Evolutionary conservation across 2,329 filamentous ascomycete genomes (phyloP), one percentile per base, ranked within the genome.

Genomic region (Neurospora crassa): DNA sequence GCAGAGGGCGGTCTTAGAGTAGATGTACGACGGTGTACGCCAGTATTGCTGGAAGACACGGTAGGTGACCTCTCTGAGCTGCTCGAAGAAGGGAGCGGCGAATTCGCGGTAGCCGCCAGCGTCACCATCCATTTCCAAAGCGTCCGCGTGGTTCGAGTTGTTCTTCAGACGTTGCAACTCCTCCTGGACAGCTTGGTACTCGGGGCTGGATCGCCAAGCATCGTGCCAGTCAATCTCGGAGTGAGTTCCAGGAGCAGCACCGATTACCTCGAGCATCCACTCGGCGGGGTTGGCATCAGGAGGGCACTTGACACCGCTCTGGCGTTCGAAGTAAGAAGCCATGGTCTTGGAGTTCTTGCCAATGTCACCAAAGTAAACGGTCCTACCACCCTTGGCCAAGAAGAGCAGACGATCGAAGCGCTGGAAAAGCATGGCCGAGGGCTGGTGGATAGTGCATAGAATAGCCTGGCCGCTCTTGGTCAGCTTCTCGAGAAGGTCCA

Each of bases 381-480:
- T 93, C 78, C 85, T 87, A 71, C 92, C 92, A 71, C 92, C 92
- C 77, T 88, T 90, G 42, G 90, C 89, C 18, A 96, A 83, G 83
- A 96, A 93, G 41, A 95, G 85, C 8, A 96, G 87, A 72, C 91
- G 88, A 77, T 96, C 92, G 79, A 96, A 97, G 72, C 93, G 91
- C 79, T 97, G 92, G 84, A 97, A 97, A 70, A 97, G 86, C 87
- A 97, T 94, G 42, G 94, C 94, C 16, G 93, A 96, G n/a, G 95
- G 95, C 81, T 98, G 95, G 80, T 98, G 95, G 73, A 97, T 97
- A 0, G 95, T 97, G 83, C 94, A 97, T n/a, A 97, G 89, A 81
- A 97, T 93, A 69, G 95, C 94, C 79, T 96, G 93, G 18, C 95
- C 94, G 74, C 90, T 91, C 80, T 95, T 92, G 76, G 93, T 93